Conservation (phyloP, 2,329 filamentous ascomycete genomes). For the Aureobasidium namibiae region DNA sequence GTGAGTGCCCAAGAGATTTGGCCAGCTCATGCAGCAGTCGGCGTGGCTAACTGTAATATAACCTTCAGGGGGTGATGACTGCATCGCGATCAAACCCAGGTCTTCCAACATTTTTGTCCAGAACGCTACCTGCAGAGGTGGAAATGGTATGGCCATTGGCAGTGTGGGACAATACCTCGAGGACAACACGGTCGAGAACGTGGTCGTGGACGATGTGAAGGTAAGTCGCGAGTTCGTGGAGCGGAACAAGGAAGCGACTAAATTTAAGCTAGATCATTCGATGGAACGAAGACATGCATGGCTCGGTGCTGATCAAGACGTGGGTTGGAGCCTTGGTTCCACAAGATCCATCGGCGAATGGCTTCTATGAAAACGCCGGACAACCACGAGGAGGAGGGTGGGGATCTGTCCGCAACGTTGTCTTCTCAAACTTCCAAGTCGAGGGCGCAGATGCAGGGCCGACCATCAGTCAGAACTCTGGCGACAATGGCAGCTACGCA, state of each 20-base stretch:
- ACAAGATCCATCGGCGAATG: constrained; percentile 25
- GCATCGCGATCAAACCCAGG: constrained; percentile 54
- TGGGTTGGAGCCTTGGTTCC: constrained; percentile 44
- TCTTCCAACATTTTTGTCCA: constrained; percentile 50
- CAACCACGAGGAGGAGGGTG: constrained; percentile 46
- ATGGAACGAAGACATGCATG: constrained; percentile 41
- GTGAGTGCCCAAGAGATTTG: constrained; percentile 22
- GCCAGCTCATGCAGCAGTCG: no score
- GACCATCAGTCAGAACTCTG: constrained; percentile 40
- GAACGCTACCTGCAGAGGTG: constrained; percentile 47
- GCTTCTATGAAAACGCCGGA: constrained; percentile 41
- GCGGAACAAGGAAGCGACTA: background rate
- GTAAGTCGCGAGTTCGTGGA: background rate
- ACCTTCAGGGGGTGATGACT: constrained; percentile 41
- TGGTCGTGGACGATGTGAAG: constrained; percentile 39
- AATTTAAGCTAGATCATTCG: constrained; percentile 27
- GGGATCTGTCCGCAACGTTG: constrained; percentile 44
- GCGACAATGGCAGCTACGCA: constrained; percentile 40
- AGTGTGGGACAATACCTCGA: constrained; percentile 49
- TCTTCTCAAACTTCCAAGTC: constrained; percentile 45
- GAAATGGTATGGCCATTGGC: constrained; percentile 46
- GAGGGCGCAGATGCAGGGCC: constrained; percentile 38
- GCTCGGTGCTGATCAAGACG: constrained; percentile 48
- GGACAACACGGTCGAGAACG: constrained; percentile 44
- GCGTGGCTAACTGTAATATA: no score